Evolutionary conservation across 805 yeast genomes (phyloP), one percentile per base, ranked within the genome.

Genomic region (Suhomyces tanzawaensis): DNA sequence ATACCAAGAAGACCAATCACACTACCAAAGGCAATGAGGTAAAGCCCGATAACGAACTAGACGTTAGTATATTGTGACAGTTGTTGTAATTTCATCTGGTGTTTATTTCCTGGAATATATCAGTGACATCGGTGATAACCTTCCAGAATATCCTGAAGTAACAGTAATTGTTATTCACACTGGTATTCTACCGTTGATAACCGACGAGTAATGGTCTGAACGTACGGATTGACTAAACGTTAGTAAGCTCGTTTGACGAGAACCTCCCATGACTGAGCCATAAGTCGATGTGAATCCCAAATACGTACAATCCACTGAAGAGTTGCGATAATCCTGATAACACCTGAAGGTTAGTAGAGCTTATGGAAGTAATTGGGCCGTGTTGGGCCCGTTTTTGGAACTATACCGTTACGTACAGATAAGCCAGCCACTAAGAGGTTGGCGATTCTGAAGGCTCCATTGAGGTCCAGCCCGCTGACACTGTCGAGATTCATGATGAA

Each of bases 1-100:
- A 21, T 60, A 67, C 73, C 74, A 40, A 77, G 60, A 32, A 68
- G 63, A 7, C 79, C 77, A 37, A 82, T 72, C 7, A 68, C 64
- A 3, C 61, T 66, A 16, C 89, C 85, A 32, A 81, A 64, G 4
- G 66, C 65, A 19, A 80, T 62, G 15, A 82, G 64, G 52, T 72
- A 81, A n/a, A 82, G 31, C 1, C 85, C 85, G 34, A 77, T 63
- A 23, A 82, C 55, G 52, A 82, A 80, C 57, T 71, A 59, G 26
- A 63, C 13, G 57, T 57, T 54, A 60, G 61, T 54, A 49, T n/a
- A n/a, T n/a, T n/a, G n/a, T n/a, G n/a, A n/a, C n/a, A n/a, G n/a
- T n/a, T n/a, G n/a, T n/a, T n/a, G n/a, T n/a, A n/a, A n/a, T n/a
- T n/a, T n/a, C n/a, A n/a, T n/a, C n/a, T n/a, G n/a, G n/a, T n/a